Base-by-base conservation (phyloP, 768 basidiomycete species). In the Tricholoma matsutake region DNA sequence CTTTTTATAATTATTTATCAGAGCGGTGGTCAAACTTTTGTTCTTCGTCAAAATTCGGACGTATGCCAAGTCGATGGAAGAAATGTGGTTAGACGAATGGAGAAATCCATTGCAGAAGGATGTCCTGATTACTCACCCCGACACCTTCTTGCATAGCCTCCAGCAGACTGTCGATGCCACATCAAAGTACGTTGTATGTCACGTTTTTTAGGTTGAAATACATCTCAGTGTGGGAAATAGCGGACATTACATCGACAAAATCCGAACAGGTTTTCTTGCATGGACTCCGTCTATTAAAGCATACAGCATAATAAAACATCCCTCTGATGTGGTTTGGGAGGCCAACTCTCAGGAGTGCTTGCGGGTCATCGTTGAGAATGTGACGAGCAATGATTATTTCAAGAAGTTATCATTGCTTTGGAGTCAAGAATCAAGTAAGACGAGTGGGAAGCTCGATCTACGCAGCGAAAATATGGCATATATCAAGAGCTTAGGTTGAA, bases 341-440 rank as follows among this genome's bases (percentile, higher is more conserved):
- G 28, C 67, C 3, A 72, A 70, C 4, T 89, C 88, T 1, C 71
- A 75, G 45, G 73, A 81, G 8, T 76, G 75, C 29, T 72, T 94
- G 9, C 69, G 79, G 22, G 81, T 82, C 13, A 81, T 94, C 62
- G 72, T 73, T 35, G 74, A 79, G 35, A 69, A 76, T 10, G 73
- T 86, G 18, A 66, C 68, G n/a, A 75, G 75, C n/a, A 71, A 75
- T 53, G 79, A 79, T 1, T 93, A 88, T 76, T 87, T 89, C 68
- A 67, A 76, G 25, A 81, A 84, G 63, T 72, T 95, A 16, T 78
- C 83, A 22, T 70, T 75, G 10, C 78, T 92, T 9, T 94, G 92
- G 86, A 81, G 87, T 31, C 92, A 96, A 74, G 94, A 96, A 73
- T 89, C 90, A 25, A 82, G 79, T 59, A 85, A 82, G 71, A 80